Conservation (phyloP, 202 grass and related monocot species). For the Miscanthus sacchariflorus region DNA sequence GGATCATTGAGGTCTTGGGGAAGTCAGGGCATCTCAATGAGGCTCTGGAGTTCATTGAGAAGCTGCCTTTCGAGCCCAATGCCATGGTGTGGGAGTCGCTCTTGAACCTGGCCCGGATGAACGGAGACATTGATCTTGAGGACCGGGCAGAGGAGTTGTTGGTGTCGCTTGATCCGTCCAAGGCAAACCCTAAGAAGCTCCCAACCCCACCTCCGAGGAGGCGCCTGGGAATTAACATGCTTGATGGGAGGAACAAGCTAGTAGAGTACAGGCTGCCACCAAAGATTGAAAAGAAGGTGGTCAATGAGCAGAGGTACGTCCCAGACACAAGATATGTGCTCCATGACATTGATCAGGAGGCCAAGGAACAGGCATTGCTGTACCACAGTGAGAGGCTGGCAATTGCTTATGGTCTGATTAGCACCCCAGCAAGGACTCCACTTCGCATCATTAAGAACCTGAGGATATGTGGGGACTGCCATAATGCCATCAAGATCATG, state of each 20-base stretch:
- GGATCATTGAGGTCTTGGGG: slow-evolving; percentile 84
- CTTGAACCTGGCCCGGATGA: slow-evolving; percentile 71
- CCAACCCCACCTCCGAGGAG: slow-evolving; percentile 79
- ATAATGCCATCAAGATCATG: slow-evolving; percentile 99
- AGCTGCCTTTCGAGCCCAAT: slow-evolving; percentile 80
- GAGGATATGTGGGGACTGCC: slow-evolving; percentile 96
- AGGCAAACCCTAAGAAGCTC: slow-evolving; percentile 58
- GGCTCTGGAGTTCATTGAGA: slow-evolving; percentile 88
- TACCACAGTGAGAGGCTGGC: slow-evolving; percentile 96
- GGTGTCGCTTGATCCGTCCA: slow-evolving; percentile 69
- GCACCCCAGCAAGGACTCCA: slow-evolving; percentile 91
- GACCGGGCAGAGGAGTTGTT: slow-evolving; percentile 77
- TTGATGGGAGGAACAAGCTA: slow-evolving; percentile 95
- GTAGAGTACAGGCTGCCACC: slow-evolving; percentile 81
- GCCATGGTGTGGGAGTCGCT: slow-evolving; percentile 72
- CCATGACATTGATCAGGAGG: slow-evolving; percentile 97
- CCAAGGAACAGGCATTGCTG: slow-evolving; percentile 94
- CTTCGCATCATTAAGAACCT: slow-evolving; percentile 97
- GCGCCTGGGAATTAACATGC: slow-evolving; percentile 89
- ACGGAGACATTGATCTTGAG: slow-evolving; percentile 98
- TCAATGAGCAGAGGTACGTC: slow-evolving; percentile 90
- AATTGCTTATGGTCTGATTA: slow-evolving; percentile 94
- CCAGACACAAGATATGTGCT: slow-evolving; percentile 97
- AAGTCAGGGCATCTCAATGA: slow-evolving; percentile 90
- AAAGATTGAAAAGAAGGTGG: slow-evolving; percentile 91